Base-by-base conservation (phyloP, 116 monocot genomes). In the Zostera marina region DNA sequence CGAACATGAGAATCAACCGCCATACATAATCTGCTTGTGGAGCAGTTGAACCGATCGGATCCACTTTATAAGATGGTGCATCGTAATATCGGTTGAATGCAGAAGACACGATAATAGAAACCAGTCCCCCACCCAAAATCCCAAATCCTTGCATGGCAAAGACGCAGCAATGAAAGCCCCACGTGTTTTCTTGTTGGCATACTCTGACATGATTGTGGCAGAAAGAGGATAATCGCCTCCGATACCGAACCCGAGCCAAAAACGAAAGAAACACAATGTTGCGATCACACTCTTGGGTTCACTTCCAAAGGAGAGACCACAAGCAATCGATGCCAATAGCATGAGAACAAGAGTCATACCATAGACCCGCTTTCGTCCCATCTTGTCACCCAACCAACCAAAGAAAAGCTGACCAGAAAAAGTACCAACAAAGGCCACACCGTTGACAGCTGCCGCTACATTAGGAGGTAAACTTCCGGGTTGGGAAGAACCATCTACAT, bases 61-160 rank as follows among this genome's bases (percentile, higher is more conserved):
- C 44, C 7, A 22, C 59, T 9, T 39, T 4, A 22, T 69, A 69
- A 0, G 69, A 4, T 8, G 60, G 61, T 4, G 22, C 69, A 8
- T 53, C 42, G 44, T 42, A 69, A 21, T 43, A 25, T 11, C 13
- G 8, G 41, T 76, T 66, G 62, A 76, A 76, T 14, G 53, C 46
- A 11, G 66, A 48, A 8, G 76, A 61, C 5, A 71, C 51, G 13
- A 66, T 24, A n/a, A 76, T 1, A 25, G 65, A 47, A 9, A 71
- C 59, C 1, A 64, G 58, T 7, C 71, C 71, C 1, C 85, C 85
- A 8, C 67, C 76, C 2, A 85, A 74, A 56, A 80, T 85, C 8
- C 80, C 80, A 48, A 84, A 79, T 14, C 84, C 84, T 58, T 84
- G 83, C 79, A 84, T 79, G 44, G 84, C 80, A 51, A 84, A 84